phyloP scores from a whole-genome alignment of 1,284 basidiomycete species.

The Sutorius eximius region DNA sequence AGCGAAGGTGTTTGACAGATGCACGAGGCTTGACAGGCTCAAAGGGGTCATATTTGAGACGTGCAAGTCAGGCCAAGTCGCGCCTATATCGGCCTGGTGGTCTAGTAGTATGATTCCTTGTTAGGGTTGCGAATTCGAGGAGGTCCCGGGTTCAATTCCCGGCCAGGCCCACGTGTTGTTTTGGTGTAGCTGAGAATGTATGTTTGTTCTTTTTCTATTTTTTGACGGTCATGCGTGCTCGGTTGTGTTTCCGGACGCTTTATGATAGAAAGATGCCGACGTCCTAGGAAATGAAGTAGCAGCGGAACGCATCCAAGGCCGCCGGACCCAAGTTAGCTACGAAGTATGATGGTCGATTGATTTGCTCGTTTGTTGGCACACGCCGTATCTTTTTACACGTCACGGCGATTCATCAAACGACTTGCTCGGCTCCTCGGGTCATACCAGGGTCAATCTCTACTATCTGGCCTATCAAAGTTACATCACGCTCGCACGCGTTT shows the following conservation, averaged over 20 bases:
- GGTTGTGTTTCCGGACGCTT: constrained; percentile 11
- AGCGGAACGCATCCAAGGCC: constrained; percentile 5
- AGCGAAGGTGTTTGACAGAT: background rate
- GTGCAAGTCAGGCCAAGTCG: background rate
- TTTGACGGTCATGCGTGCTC: background rate
- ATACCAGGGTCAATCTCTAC: constrained; percentile 34
- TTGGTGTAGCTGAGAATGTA: background rate
- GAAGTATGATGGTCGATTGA: constrained; percentile 21
- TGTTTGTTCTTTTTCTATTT: constrained; percentile 5
- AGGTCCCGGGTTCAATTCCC: constrained; percentile 87
- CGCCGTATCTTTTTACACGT: constrained; percentile 42
- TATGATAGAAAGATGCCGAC: constrained; percentile 10
- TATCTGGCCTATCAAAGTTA: constrained; percentile 29
- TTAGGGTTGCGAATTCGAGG: constrained; percentile 61
- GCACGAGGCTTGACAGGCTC: background rate
- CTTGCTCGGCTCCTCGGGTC: constrained; percentile 33
- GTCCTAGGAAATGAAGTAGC: constrained; percentile 20
- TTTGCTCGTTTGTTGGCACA: constrained; percentile 24
- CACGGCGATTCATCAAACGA: constrained; percentile 36
- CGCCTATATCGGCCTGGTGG: constrained; percentile 51
- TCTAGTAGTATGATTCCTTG: constrained; percentile 76
- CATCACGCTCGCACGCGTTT: constrained; percentile 25
- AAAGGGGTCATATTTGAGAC: background rate
- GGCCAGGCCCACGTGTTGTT: constrained; percentile 57
- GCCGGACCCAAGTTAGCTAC: constrained; percentile 11